phyloP scores from a whole-genome alignment of 441 rosid genomes.

The Capsella rubella region DNA sequence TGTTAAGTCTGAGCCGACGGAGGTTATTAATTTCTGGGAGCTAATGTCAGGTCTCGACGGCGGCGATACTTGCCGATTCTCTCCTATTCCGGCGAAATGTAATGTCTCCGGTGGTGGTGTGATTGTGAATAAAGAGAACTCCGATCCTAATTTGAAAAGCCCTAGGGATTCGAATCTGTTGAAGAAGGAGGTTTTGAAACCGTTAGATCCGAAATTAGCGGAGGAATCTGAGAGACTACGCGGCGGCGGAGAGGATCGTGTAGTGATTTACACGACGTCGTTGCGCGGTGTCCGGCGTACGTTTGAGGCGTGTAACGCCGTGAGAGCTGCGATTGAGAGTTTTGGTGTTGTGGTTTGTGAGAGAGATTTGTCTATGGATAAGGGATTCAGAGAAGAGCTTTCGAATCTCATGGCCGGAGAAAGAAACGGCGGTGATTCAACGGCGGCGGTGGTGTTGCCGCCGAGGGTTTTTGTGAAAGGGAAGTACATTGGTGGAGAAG shows the following conservation, averaged over 20 bases:
- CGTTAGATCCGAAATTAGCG: conserved; percentile 33
- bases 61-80: conserved; percentile 66
- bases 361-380: conserved; percentile 86
- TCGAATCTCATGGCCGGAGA: conserved; percentile 48
- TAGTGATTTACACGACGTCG: conserved; percentile 74
- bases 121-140: conserved; percentile 50
- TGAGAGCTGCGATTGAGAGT: conserved; percentile 62
- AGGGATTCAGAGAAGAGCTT: conserved; percentile 79
- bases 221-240: conserved; percentile 53
- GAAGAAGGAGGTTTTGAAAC: conserved; percentile 15
- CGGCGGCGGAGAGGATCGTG: conserved; percentile 63
- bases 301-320: conserved; percentile 79
- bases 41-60: conserved; percentile 84
- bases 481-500: conserved; percentile 76
- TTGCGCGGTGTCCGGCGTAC: conserved; percentile 79
- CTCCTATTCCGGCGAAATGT: conserved; percentile 43
- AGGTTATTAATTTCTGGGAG: conserved; percentile 82
- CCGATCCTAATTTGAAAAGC: conserved; percentile 39
- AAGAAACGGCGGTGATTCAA: not conserved
- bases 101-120: conserved; percentile 3
- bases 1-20: conserved; percentile 41
- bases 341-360: conserved; percentile 66
- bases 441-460: conserved; percentile 44
- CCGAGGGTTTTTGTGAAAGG: conserved; percentile 90
- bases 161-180: conserved; percentile 15